Base-by-base conservation (phyloP, 352 stramenopile species). In the Hyaloperonospora brassicae region DNA sequence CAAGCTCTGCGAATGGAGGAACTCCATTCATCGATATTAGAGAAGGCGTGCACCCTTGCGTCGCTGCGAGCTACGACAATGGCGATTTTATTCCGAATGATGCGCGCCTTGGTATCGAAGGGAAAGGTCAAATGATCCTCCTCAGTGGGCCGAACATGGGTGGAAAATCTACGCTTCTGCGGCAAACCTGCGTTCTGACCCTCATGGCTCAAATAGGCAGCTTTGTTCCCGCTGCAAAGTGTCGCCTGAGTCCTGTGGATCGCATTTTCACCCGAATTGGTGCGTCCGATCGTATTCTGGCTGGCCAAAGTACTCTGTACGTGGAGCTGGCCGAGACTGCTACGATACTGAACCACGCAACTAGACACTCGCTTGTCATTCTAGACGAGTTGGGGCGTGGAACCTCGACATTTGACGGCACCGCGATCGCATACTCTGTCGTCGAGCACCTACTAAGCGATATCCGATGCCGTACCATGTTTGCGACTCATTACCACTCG, bases 181-280 rank as follows among this genome's bases (percentile, higher is more conserved):
- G 97, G 7, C 96, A 99, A 78, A 99, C 96, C 14, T 99, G 97
- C 61, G 79, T 99, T 22, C 84, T 98, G 36, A 84, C 91, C 5
- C 94, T 99, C 44, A 89, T 99, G 62, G 97, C 97, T 10, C 97
- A 99, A 73, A 91, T 99, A n/a, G 97, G 97, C 12, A 98, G 95
- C 66, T 99, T 97, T 59, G 97, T 99, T 17, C 97, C 96, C 1
- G 97, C 97, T 13, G 68, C 87, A n/a, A 81, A 78, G 45, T 98
- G 84, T 52, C 72, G 70, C n/a, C 66, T 99, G 39, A 98, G 88
- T 40, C 97, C 96, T 0, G 84, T 99, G 1, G 97, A 99, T 70
- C 91, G 97, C 13, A 98, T 99, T 49, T 99, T 99, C 66, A 99
- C 97, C 17, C 87, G 97, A n/a, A 93, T 99, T 39, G 97, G 97